These are phyloP conservation scores for Tephrocybe rancida DNA, from an alignment of 768 basidiomycete species.

Conservation along the genomic window DNA sequence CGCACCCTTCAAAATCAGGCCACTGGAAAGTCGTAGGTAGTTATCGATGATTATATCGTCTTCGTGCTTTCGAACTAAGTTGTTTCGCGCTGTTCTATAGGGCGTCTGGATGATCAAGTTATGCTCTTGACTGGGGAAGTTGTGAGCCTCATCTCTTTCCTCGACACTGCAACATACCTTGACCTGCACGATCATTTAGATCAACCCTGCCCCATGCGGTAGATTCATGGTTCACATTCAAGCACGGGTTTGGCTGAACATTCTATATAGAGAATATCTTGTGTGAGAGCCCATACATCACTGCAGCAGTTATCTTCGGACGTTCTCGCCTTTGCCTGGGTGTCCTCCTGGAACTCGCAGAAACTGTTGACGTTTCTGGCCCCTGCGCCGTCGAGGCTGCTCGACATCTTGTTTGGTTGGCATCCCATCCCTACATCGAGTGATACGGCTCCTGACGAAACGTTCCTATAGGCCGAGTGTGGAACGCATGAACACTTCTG, in stretches of 20 bases:
- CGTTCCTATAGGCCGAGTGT: not conserved
- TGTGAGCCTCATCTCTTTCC: not conserved
- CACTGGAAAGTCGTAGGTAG: not conserved
- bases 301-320: conserved; percentile 3
- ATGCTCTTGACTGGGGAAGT: conserved; percentile 5
- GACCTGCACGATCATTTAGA: not conserved
- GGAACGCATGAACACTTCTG: not conserved
- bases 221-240: not conserved
- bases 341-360: not conserved
- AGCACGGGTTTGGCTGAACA: not conserved
- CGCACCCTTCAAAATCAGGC: not conserved
- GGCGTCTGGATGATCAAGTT: conserved; percentile 5
- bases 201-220: not conserved
- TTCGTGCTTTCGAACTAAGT: not conserved
- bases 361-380: not conserved
- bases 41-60: no score
- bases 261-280: not conserved
- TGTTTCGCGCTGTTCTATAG: not conserved
- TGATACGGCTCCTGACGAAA: no score
- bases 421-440: no score
- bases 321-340: conserved; percentile 1
- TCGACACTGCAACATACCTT: no score
- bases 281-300: not conserved
- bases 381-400: not conserved
- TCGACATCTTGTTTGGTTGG: conserved; percentile 2